These are phyloP conservation scores for Ramaria sp. DNA, from an alignment of 768 basidiomycete genomes.

Conservation along the genomic window DNA sequence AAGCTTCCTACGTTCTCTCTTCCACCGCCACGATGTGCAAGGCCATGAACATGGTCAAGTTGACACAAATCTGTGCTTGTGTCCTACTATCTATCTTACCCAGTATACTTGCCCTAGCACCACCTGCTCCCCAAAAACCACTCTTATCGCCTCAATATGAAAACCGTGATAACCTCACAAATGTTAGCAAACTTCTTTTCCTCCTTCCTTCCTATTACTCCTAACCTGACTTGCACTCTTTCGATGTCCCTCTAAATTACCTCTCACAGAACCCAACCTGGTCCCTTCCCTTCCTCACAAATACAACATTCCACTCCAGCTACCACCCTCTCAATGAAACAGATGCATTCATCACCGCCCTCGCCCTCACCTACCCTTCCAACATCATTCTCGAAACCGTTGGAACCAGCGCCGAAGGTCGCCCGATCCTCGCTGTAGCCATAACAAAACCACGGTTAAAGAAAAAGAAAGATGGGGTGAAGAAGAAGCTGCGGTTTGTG, in stretches of 20 bases:
- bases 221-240: too few relatives aligned
- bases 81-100: neutral
- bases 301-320: constrained; percentile 23
- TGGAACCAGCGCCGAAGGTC: constrained; percentile 47
- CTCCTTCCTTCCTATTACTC: too few relatives aligned
- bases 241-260: too few relatives aligned
- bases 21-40: too few relatives aligned
- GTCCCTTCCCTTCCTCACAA: neutral
- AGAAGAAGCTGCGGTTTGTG: constrained; percentile 45
- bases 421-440: constrained; percentile 45
- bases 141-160: neutral
- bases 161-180: too few relatives aligned
- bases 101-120: neutral
- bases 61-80: neutral
- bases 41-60: neutral
- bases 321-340: constrained; percentile 53
- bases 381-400: constrained; percentile 33
- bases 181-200: too few relatives aligned
- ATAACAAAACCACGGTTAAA: constrained; percentile 26
- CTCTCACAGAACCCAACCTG: too few relatives aligned
- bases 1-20: too few relatives aligned
- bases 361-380: constrained; percentile 37
- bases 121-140: neutral
- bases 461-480: constrained; percentile 14
- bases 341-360: constrained; percentile 36